phyloP scores from a whole-genome alignment of 805 yeast genomes.

The Saccharomycopsis amapae region DNA sequence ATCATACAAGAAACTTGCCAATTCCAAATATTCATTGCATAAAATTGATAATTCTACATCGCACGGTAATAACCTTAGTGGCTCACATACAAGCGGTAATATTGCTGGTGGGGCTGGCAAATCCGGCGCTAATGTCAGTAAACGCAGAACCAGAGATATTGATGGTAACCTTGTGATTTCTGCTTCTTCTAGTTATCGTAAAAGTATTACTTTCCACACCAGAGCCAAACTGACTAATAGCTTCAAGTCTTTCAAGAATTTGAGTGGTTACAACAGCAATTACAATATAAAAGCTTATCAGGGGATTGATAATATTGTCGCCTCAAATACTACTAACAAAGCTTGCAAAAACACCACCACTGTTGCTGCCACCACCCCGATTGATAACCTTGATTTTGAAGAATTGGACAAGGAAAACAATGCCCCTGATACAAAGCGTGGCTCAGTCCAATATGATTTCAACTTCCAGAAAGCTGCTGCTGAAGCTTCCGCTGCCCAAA shows the following conservation, averaged over 20 bases:
- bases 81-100: too few relatives aligned
- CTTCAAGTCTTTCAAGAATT: conserved; percentile 24
- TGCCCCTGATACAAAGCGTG: not conserved
- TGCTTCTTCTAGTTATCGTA: conserved; percentile 29
- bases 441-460: not conserved
- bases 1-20: conserved; percentile 18
- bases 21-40: conserved; percentile 8
- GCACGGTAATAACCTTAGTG: conserved; percentile 3
- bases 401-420: not conserved
- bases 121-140: conserved; percentile 10
- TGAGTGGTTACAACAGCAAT: conserved; percentile 20
- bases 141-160: conserved; percentile 24
- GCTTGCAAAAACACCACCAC: conserved; percentile 8
- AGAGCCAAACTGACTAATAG: conserved; percentile 18
- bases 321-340: conserved; percentile 21
- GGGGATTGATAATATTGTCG: conserved; percentile 1
- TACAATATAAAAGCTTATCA: conserved; percentile 20
- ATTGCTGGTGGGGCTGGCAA: not conserved
- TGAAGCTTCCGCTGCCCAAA: not conserved
- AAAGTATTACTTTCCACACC: conserved; percentile 28
- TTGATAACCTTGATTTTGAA: too few relatives aligned
- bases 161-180: conserved; percentile 27
- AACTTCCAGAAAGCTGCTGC: not conserved
- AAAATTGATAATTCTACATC: conserved; percentile 7
- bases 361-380: not conserved